Evolutionary conservation across 202 grass and related monocot species (phyloP).

Genomic region (Eragrostis tef): DNA sequence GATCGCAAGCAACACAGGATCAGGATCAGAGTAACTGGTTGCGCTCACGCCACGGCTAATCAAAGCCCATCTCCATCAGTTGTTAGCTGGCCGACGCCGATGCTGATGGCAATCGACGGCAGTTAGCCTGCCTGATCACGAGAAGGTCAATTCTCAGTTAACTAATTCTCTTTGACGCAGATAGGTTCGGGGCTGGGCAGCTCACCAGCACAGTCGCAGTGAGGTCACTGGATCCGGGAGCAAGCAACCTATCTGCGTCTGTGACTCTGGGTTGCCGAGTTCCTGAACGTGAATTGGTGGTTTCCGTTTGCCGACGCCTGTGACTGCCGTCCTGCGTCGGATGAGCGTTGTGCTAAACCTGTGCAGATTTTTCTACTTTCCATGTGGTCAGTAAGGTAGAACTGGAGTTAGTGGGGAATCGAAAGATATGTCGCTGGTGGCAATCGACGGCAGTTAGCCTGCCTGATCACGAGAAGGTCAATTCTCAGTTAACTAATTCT

Average conservation of each 20-base stretch:
- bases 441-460: not conserved
- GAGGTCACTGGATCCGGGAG: conserved; percentile 16
- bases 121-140: conserved; percentile 9
- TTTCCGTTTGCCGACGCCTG: not conserved
- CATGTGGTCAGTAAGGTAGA: not conserved
- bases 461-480: conserved; percentile 19
- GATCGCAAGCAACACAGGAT: not conserved
- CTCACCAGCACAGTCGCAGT: conserved; percentile 4
- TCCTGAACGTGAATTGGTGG: not conserved
- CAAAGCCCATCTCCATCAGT: conserved; percentile 19
- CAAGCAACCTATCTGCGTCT: no score
- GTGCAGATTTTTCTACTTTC: not conserved
- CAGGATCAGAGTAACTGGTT: not conserved
- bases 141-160: conserved; percentile 29
- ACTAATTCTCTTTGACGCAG: not conserved
- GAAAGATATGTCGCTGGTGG: not conserved
- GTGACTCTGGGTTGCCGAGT: no score
- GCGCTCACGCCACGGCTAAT: conserved; percentile 39
- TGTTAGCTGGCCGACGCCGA: conserved; percentile 36
- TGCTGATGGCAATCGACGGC: conserved; percentile 1
- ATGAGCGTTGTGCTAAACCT: not conserved
- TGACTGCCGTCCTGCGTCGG: not conserved
- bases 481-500: conserved; percentile 25
- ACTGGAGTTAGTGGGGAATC: not conserved
- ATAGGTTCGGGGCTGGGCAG: not conserved